Evolutionary conservation across 2,329 filamentous ascomycete genomes (phyloP).

Genomic region (Cladobotryum mycophilum): DNA sequence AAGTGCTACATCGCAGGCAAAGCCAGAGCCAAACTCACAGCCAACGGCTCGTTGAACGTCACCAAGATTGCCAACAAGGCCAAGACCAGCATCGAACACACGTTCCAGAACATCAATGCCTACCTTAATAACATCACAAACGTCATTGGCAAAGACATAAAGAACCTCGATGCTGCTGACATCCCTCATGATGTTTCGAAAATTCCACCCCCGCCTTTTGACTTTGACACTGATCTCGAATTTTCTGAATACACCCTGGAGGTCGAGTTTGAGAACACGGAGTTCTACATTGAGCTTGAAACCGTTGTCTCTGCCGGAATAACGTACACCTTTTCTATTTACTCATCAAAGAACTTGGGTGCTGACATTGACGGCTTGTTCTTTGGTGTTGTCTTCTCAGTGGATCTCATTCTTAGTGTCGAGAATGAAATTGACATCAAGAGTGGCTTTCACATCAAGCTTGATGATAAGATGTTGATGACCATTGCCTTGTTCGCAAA

Average conservation of each 20-base stretch:
- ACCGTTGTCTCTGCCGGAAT: slow-evolving; percentile 34
- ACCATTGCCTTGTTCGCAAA: slow-evolving; percentile 45
- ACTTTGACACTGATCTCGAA: slow-evolving; percentile 38
- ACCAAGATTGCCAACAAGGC: slow-evolving; percentile 21
- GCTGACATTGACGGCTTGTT: slow-evolving; percentile 33
- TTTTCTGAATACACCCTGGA: slow-evolving; percentile 37
- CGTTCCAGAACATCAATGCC: slow-evolving; percentile 29
- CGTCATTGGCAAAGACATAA: slow-evolving; percentile 18
- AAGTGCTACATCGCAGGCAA: slow-evolving; percentile 44
- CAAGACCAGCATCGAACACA: slow-evolving; percentile 24
- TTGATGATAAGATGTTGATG: slow-evolving; percentile 42
- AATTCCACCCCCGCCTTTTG: slow-evolving; percentile 24
- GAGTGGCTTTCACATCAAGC: slow-evolving; percentile 48
- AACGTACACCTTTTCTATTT: slow-evolving; percentile 45
- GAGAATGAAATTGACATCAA: slow-evolving; percentile 43
- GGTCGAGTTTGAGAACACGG: slow-evolving; percentile 45
- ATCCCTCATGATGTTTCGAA: neutral
- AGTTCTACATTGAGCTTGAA: slow-evolving; percentile 45
- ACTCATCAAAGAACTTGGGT: slow-evolving; percentile 38
- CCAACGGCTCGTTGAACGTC: slow-evolving; percentile 36
- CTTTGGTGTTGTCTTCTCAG: slow-evolving; percentile 40
- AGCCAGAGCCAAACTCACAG: slow-evolving; percentile 36
- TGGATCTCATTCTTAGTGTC: slow-evolving; percentile 47
- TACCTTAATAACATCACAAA: slow-evolving; percentile 20
- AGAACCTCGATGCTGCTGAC: slow-evolving; percentile 27